phyloP scores from a whole-genome alignment of 78 protist genomes.

The Planoprotostelium fungivorum region DNA sequence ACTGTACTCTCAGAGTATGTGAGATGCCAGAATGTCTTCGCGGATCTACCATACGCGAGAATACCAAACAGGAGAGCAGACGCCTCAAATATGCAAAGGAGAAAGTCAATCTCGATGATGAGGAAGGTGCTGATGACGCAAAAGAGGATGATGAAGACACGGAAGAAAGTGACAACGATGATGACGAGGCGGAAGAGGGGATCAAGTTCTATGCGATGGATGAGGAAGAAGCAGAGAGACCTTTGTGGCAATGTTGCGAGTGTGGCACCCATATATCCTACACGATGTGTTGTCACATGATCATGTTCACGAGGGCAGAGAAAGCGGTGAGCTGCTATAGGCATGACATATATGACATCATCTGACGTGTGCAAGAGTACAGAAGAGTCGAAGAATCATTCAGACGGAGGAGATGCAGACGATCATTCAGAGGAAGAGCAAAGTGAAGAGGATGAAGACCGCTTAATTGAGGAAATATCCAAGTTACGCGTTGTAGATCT shows the following conservation, averaged over 20 bases:
- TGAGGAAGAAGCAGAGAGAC: not conserved
- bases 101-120: not conserved
- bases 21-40: not conserved
- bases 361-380: not conserved
- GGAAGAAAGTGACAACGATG: not conserved
- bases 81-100: not conserved
- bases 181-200: not conserved
- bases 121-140: not conserved
- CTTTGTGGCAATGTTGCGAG: not conserved
- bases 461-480: no score
- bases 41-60: not conserved
- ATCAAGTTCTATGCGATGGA: not conserved
- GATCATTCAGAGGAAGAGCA: no score
- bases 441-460: no score
- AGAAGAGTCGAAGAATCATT: not conserved
- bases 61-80: not conserved
- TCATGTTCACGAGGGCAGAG: not conserved
- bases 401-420: no score
- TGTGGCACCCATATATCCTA: not conserved
- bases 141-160: not conserved
- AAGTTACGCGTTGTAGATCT: no score
- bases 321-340: not conserved
- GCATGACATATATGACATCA: not conserved
- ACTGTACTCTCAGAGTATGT: not conserved
- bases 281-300: not conserved